phyloP scores from a whole-genome alignment of 2,329 filamentous ascomycete species.

The Apiospora pterosperma region DNA sequence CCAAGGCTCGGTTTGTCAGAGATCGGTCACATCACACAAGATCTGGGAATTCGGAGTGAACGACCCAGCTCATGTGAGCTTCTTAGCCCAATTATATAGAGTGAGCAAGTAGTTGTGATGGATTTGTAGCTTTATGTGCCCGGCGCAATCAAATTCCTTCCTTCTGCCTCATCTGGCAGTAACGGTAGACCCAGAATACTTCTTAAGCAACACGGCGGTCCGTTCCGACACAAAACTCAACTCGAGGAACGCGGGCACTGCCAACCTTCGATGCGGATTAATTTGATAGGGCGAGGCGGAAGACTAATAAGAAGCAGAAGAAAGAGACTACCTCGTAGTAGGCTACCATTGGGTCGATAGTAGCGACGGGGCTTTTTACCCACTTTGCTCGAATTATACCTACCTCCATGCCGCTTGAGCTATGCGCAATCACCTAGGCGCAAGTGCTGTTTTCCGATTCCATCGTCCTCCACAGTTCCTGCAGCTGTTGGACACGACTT shows the following conservation, averaged over 20 bases:
- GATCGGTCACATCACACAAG: slow-evolving; percentile 47
- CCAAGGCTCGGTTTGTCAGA: background rate
- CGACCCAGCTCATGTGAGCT: slow-evolving; percentile 25
- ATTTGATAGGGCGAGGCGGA: background rate
- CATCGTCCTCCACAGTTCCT: slow-evolving; percentile 1
- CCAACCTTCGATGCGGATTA: background rate
- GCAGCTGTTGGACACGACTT: slow-evolving; percentile 8
- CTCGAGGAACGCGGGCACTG: slow-evolving; percentile 6
- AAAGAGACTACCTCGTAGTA: too few relatives aligned
- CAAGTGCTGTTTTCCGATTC: background rate
- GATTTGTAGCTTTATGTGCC: slow-evolving; percentile 12
- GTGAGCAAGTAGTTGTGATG: background rate
- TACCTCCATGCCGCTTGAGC: background rate
- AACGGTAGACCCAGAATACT: background rate
- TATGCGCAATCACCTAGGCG: background rate
- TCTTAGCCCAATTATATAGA: slow-evolving; percentile 19
- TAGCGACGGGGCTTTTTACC: background rate
- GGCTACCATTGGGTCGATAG: too few relatives aligned
- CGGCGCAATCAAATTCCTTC: background rate
- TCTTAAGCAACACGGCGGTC: slow-evolving; percentile 20
- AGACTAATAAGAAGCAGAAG: background rate
- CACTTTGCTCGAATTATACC: background rate
- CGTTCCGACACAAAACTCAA: slow-evolving; percentile 20
- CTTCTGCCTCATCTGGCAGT: background rate
- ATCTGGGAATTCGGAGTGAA: slow-evolving; percentile 38